Conservation (phyloP, 306 rosid genomes). For the Datisca glomerata region DNA sequence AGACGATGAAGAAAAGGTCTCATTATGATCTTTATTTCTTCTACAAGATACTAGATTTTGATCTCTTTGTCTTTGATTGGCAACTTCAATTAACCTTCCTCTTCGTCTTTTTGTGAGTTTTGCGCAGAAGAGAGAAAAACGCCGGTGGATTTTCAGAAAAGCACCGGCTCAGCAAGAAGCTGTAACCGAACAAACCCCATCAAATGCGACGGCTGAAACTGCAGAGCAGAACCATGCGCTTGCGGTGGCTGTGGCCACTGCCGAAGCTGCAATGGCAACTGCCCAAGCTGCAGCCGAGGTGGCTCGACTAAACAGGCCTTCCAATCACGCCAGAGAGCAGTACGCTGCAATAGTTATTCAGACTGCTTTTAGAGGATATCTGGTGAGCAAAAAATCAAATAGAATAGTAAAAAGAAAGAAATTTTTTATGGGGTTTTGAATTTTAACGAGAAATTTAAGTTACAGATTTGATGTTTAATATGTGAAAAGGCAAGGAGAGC, state of each 20-base stretch:
- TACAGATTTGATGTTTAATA: neutral
- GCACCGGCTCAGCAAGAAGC: constrained; percentile 39
- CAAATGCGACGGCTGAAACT: constrained; percentile 8
- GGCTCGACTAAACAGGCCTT: constrained; percentile 49
- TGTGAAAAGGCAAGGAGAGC: constrained; percentile 84
- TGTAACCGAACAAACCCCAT: constrained; percentile 19
- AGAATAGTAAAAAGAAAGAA: neutral
- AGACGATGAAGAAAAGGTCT: constrained; percentile 89
- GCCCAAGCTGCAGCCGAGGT: constrained; percentile 66
- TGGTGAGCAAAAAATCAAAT: constrained; percentile 39
- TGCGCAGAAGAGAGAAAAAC: constrained; percentile 69
- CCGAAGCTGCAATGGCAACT: constrained; percentile 74
- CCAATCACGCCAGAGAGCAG: constrained; percentile 26
- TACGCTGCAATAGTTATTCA: constrained; percentile 55
- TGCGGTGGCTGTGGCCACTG: constrained; percentile 61
- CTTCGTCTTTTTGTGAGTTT: neutral
- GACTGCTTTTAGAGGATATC: constrained; percentile 86
- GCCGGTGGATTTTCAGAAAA: constrained; percentile 82
- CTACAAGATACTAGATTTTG: neutral
- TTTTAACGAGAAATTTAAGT: neutral
- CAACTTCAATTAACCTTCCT: neutral
- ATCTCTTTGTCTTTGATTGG: neutral
- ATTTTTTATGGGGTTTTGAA: neutral
- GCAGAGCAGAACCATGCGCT: constrained; percentile 61
- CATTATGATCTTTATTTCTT: neutral